Base-by-base conservation (phyloP, 1,284 basidiomycete species). In the Ganoderma boninense region DNA sequence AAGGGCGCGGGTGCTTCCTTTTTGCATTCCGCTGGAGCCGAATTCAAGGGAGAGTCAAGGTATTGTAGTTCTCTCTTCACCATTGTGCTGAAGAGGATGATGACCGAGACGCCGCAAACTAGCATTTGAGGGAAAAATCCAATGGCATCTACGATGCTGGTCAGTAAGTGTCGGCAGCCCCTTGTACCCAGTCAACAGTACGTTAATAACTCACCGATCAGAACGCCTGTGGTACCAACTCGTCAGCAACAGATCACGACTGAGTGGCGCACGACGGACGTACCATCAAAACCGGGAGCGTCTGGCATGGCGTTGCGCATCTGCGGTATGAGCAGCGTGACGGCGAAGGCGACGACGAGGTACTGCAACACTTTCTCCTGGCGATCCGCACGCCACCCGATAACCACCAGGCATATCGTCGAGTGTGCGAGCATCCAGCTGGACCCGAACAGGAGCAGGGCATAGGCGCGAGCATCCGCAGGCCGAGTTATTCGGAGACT, bases 111-210 rank as follows among this genome's bases (percentile, higher is more conserved):
- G 11, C 83, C 82, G 29, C 81, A 77, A 40, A 87, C 77, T n/a
- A 87, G 79, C 85, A 88, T 87, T 74, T 89, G 87, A 10, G 87
- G 86, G 77, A 89, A 88, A 76, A 84, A 87, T 4, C 87, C 88
- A 59, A 89, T 87, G 66, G 80, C 82, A 75, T 89, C 87, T 88
- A 54, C 68, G 38, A 7, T 6, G 23, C 65, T 23, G 62, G 68
- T 63, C 29, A 43, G 13, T 67, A 54, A 42, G 10, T 42, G n/a
- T 23, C 14, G 2, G 23, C 4, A 7, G 32, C 14, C 14, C 54
- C 16, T 56, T 62, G 16, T 44, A 18, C 40, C 32, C n/a, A 11
- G 26, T 40, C 32, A 32, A 23, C 26, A 54, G n/a, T 10, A 40
- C 44, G 23, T 35, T 40, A 0, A 59, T 4, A 0, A 63, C 78